A percentile compares a stretch with the other conserved stretches of the same genome.
Evolutionary conservation across 768 basidiomycete genomes (phyloP).

Genomic region (Agrocybe praecox): DNA sequence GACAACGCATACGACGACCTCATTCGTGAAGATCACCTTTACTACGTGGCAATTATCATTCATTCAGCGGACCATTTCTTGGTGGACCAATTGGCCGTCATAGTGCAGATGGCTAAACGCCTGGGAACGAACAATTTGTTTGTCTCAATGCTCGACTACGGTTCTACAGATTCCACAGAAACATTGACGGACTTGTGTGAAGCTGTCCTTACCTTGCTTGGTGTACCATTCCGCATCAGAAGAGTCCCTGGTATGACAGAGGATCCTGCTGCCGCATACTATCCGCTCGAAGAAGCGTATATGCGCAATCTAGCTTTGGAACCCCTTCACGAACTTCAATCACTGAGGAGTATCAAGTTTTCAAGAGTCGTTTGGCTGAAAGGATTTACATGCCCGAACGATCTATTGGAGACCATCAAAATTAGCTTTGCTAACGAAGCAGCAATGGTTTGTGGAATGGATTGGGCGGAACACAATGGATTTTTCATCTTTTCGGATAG

Average conservation of each 20-base stretch:
- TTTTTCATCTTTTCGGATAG: conserved; percentile 98
- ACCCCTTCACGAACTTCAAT: conserved; percentile 81
- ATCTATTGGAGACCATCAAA: conserved; percentile 94
- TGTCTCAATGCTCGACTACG: conserved; percentile 98
- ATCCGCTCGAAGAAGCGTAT: conserved; percentile 93
- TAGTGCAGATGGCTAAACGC: conserved; percentile 92
- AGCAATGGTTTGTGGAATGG: conserved; percentile 99
- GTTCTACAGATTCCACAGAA: conserved; percentile 92
- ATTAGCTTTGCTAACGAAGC: conserved; percentile 91
- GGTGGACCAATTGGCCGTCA: conserved; percentile 97
- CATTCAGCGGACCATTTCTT: conserved; percentile 99
- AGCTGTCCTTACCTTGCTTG: conserved; percentile 90
- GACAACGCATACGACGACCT: conserved; percentile 91
- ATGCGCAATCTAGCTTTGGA: conserved; percentile 92
- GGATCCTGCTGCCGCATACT: conserved; percentile 88
- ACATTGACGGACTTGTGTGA: conserved; percentile 95
- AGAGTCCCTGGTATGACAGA: conserved; percentile 93
- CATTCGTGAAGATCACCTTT: conserved; percentile 78
- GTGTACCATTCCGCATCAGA: conserved; percentile 90
- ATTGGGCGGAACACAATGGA: conserved; percentile 98
- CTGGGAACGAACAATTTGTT: conserved; percentile 90
- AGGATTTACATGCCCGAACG: conserved; percentile 98
- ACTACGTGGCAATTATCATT: conserved; percentile 93
- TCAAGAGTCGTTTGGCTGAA: conserved; percentile 96
- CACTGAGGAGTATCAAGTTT: conserved; percentile 81